phyloP scores from a whole-genome alignment of 2,329 filamentous ascomycete genomes.

The Exophiala sideris region DNA sequence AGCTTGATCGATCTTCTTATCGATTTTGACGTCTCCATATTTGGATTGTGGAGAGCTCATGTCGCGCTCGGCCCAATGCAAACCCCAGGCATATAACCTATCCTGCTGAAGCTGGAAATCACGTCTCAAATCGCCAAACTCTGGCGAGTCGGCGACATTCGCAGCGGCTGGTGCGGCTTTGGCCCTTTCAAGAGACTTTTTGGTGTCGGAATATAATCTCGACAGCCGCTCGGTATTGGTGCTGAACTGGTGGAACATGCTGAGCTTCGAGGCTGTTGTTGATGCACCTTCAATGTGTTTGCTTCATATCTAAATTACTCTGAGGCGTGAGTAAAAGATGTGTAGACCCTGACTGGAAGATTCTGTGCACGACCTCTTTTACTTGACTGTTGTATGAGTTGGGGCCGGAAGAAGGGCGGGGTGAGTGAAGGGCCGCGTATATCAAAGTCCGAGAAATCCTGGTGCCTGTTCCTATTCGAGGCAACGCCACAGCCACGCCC shows the following conservation, averaged over 20 bases:
- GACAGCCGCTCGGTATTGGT: slow-evolving; percentile 40
- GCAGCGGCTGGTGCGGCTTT: slow-evolving; percentile 46
- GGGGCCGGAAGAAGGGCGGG: slow-evolving; percentile 4
- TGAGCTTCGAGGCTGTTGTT: background rate
- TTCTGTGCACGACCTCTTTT: no score
- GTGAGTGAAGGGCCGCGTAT: slow-evolving; percentile 17
- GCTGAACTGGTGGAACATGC: slow-evolving; percentile 23
- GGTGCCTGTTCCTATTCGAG: slow-evolving; percentile 18
- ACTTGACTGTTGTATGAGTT: background rate
- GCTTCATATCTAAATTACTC: no score
- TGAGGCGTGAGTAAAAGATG: background rate
- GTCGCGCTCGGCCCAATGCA: slow-evolving; percentile 59
- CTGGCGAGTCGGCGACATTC: slow-evolving; percentile 43
- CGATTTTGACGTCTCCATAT: slow-evolving; percentile 48
- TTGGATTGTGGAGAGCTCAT: slow-evolving; percentile 34
- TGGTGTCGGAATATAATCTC: slow-evolving; percentile 63
- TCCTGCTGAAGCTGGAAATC: slow-evolving; percentile 64
- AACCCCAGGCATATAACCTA: slow-evolving; percentile 61
- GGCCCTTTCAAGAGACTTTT: slow-evolving; percentile 58
- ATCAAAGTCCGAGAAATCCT: slow-evolving; percentile 18
- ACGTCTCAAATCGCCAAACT: slow-evolving; percentile 55
- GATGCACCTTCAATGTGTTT: background rate
- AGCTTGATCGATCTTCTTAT: slow-evolving; percentile 59
- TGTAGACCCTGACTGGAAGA: no score
- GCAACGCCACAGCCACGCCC: slow-evolving; percentile 15